A percentile compares a stretch with the other conserved stretches of the same genome.
Conservation (phyloP, 129 eudicot genomes). For the carrot (Daucus carota) region DNA sequence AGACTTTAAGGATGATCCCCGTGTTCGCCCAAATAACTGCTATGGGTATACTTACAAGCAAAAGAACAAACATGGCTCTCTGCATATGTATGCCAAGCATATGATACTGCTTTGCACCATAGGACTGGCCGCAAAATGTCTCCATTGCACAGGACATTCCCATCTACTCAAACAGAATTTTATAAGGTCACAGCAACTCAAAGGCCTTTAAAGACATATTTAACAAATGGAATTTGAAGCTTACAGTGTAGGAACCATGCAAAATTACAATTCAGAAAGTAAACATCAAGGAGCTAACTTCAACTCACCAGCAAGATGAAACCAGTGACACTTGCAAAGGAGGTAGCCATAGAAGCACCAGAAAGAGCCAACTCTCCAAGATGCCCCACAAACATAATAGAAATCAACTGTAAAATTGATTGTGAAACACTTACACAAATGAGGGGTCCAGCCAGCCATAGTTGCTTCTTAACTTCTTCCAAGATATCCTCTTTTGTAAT, state of each 20-base stretch:
- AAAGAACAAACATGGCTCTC: constrained; percentile 46
- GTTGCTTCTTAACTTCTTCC: constrained; percentile 50
- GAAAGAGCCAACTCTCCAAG: constrained; percentile 74
- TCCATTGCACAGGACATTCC: constrained; percentile 93
- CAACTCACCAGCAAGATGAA: constrained; percentile 56
- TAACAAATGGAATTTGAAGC: not conserved
- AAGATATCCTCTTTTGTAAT: constrained; percentile 14
- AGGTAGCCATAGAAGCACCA: constrained; percentile 88
- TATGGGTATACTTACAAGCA: constrained; percentile 46
- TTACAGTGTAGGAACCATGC: too few relatives aligned
- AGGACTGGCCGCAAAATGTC: constrained; percentile 84
- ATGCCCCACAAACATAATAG: constrained; percentile 83
- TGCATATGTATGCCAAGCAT: constrained; percentile 88
- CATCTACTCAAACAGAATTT: constrained; percentile 28
- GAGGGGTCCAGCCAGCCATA: constrained; percentile 77
- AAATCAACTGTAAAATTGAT: constrained; percentile 50
- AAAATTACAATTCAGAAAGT: not conserved
- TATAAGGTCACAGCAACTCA: not conserved
- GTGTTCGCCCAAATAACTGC: constrained; percentile 66
- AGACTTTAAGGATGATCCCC: constrained; percentile 38
- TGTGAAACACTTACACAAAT: constrained; percentile 55
- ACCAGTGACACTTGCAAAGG: constrained; percentile 77
- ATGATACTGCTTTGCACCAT: constrained; percentile 83
- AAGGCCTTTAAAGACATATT: not conserved
- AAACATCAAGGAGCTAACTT: not conserved